Percentiles rank a stretch among this genome's conserved stretches.
Evolutionary conservation across 129 eudicot species (phyloP).

Genomic region (Helianthus annuus): HanXRQr2.0-SUNRISE NC_035437.2:164113002-164113501

Average conservation of each 20-base stretch:
- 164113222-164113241: conserved; percentile 47
- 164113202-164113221: conserved; percentile 48
- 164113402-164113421: conserved; percentile 18
- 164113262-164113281: conserved; percentile 40
- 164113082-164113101: conserved; percentile 15
- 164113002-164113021: conserved; percentile 70
- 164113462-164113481: conserved; percentile 27
- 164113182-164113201: conserved; percentile 51
- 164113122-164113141: conserved; percentile 23
- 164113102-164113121: neutral
- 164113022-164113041: conserved; percentile 48
- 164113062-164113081: conserved; percentile 22
- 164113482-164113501: conserved; percentile 25
- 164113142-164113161: conserved; percentile 38
- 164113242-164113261: conserved; percentile 70
- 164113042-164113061: conserved; percentile 36
- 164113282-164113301: conserved; percentile 7
- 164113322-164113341: conserved; percentile 39
- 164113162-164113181: conserved; percentile 44
- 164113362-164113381: conserved; percentile 41
- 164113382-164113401: conserved; percentile 46
- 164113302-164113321: conserved; percentile 6
- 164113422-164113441: conserved; percentile 2
- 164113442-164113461: conserved; percentile 17
- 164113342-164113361: conserved; percentile 41